A percentile compares a stretch with the other conserved stretches of the same genome.
Conservation (phyloP, 331 rosid species). For the Dryas integrifolia region DNA sequence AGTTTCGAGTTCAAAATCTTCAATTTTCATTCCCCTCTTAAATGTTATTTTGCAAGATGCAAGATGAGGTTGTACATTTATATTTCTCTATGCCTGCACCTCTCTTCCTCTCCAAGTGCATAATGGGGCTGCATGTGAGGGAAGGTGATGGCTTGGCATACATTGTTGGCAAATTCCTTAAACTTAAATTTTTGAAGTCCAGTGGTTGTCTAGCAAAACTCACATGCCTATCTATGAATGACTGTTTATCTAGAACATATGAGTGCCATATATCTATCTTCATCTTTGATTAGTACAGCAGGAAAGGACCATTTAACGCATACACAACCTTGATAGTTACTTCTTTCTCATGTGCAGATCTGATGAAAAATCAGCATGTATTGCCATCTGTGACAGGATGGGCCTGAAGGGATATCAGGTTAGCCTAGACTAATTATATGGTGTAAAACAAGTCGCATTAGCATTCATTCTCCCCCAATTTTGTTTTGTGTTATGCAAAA, state of each 20-base stretch:
- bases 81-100: no score
- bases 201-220: no score
- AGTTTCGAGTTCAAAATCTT: background rate
- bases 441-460: slow-evolving; percentile 15
- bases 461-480: background rate
- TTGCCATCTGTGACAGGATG: slow-evolving; percentile 75
- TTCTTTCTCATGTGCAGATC: slow-evolving; percentile 49
- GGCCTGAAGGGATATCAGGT: slow-evolving; percentile 81
- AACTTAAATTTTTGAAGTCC: no score
- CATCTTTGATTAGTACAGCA: background rate
- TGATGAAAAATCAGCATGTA: slow-evolving; percentile 74
- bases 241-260: background rate
- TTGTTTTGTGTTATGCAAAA: slow-evolving; percentile 19
- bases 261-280: background rate
- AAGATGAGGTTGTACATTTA: no score
- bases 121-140: no score
- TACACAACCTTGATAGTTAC: background rate
- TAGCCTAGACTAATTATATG: slow-evolving; percentile 28
- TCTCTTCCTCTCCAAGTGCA: no score
- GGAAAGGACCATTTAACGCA: no score
- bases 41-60: no score
- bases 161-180: no score
- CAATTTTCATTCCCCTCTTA: background rate
- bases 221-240: no score
- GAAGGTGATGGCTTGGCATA: no score